Conservation (phyloP, 208 protist species). For the Trypanosoma rangeli region DNA sequence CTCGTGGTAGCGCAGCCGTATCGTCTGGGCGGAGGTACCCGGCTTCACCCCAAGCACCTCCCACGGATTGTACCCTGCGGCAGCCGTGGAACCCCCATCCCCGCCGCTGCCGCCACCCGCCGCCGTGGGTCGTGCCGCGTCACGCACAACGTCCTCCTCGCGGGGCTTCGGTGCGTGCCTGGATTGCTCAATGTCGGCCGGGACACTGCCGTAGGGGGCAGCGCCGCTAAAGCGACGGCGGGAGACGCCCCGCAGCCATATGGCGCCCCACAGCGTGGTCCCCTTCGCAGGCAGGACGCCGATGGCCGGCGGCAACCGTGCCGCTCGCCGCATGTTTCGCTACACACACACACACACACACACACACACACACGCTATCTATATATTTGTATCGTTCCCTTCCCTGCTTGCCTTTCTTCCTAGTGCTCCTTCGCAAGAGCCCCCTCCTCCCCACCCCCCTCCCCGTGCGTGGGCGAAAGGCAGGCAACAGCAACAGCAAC, state of each 20-base stretch:
- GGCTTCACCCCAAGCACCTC: conserved; percentile 77
- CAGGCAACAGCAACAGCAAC: not conserved
- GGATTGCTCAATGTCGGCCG: conserved; percentile 63
- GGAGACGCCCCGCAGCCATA: not conserved
- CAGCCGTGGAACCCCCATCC: conserved; percentile 15
- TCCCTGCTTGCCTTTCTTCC: not conserved
- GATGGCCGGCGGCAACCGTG: not conserved
- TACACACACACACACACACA: not conserved
- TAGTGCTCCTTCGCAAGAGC: not conserved
- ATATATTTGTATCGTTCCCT: not conserved
- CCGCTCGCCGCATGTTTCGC: conserved; percentile 5
- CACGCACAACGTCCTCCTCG: conserved; percentile 49
- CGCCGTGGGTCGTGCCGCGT: not conserved
- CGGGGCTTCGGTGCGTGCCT: conserved; percentile 46
- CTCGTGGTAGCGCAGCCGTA: conserved; percentile 83
- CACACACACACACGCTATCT: not conserved
- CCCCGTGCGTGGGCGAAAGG: not conserved
- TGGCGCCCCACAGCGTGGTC: not conserved
- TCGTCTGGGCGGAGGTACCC: conserved; percentile 65
- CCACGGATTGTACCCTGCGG: conserved; percentile 85
- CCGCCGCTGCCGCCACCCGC: not conserved
- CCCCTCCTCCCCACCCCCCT: too few relatives aligned
- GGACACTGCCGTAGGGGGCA: conserved; percentile 51
- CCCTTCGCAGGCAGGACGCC: not conserved
- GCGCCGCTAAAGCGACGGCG: conserved; percentile 2